Evolutionary conservation across 441 rosid genomes (phyloP).

Genomic region (Breynia disticha): DNA sequence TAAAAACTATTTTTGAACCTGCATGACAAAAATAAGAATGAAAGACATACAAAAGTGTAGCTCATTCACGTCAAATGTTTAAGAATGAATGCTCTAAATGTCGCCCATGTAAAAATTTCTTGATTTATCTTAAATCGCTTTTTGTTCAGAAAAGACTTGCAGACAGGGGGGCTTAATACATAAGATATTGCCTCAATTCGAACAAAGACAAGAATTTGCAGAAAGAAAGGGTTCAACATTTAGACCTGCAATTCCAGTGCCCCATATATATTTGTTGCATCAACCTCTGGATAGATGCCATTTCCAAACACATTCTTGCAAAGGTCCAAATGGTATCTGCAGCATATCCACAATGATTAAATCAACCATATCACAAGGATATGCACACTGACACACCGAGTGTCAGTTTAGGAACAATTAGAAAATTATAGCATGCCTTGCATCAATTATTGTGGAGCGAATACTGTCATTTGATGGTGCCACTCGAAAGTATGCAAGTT

Average conservation of each 20-base stretch:
- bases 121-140: not conserved
- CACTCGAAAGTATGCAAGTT: slow-evolving; percentile 94
- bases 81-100: not conserved
- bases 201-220: not conserved
- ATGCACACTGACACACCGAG: not conserved
- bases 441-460: slow-evolving; percentile 76
- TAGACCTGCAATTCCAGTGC: slow-evolving; percentile 71
- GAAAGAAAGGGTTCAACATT: slow-evolving; percentile 13
- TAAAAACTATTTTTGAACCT: slow-evolving; percentile 77
- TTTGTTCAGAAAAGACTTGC: not conserved
- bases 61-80: not conserved
- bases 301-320: slow-evolving; percentile 77
- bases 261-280: slow-evolving; percentile 72
- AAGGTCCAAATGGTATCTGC: slow-evolving; percentile 82
- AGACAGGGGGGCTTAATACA: not conserved
- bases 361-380: slow-evolving; percentile 1
- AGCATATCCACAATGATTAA: slow-evolving; percentile 7
- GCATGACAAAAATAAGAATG: slow-evolving; percentile 13
- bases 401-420: not conserved
- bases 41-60: not conserved
- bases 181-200: too few relatives aligned
- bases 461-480: slow-evolving; percentile 82
- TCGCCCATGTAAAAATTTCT: not conserved
- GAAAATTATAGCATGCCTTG: slow-evolving; percentile 34
- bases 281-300: slow-evolving; percentile 72